Conservation (phyloP, 352 stramenopile species). For the Phytophthora europaea region DNA sequence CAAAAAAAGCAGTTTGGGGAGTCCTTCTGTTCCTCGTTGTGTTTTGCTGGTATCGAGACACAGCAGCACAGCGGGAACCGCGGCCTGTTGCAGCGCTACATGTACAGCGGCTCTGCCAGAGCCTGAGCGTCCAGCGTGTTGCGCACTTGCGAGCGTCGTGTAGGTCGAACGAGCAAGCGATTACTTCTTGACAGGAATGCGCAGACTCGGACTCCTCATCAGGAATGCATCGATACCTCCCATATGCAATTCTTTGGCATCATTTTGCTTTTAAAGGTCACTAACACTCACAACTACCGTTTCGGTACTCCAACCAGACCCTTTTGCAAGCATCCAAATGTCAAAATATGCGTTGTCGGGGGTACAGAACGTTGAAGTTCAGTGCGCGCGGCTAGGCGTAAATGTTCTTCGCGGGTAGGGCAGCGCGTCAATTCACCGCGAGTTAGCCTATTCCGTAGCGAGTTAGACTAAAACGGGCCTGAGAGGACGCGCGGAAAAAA, state of each 20-base stretch:
- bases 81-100: background rate
- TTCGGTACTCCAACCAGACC: background rate
- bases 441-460: background rate
- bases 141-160: background rate
- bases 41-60: background rate
- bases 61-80: background rate
- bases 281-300: background rate
- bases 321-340: background rate
- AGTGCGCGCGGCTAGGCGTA: conserved; percentile 27
- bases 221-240: background rate
- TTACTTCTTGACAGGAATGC: background rate
- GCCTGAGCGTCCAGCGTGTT: background rate
- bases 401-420: conserved; percentile 32
- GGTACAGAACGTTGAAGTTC: conserved; percentile 34
- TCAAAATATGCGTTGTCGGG: background rate
- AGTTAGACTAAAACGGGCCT: conserved; percentile 6
- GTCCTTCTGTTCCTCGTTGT: background rate
- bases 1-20: background rate
- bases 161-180: background rate
- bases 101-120: background rate
- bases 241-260: too few relatives aligned
- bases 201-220: background rate
- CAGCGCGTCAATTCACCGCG: background rate
- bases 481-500: conserved; percentile 28
- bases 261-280: background rate